These are phyloP conservation scores for Leishmania gerbilli DNA, from an alignment of 208 protist genomes.

Conservation along the genomic window DNA sequence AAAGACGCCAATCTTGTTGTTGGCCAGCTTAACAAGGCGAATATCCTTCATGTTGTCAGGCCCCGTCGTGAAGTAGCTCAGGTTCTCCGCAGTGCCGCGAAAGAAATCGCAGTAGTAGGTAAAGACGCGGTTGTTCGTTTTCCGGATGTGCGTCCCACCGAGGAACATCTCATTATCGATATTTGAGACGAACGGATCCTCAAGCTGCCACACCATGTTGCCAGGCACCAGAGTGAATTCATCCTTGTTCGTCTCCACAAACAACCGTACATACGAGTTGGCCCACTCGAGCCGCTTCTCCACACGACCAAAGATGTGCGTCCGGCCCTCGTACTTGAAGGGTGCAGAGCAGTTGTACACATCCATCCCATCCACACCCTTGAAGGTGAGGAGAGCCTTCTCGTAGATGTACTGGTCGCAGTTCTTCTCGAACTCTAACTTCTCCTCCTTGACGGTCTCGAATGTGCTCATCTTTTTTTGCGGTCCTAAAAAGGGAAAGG, in stretches of 20 bases:
- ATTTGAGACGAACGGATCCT: constrained; percentile 54
- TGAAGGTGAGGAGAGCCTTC: constrained; percentile 52
- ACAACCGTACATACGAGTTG: constrained; percentile 59
- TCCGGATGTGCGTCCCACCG: constrained; percentile 58
- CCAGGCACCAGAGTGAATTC: constrained; percentile 49
- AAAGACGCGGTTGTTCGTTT: constrained; percentile 38
- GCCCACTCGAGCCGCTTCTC: constrained; percentile 62
- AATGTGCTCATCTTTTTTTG: constrained; percentile 35
- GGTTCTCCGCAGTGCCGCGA: constrained; percentile 32
- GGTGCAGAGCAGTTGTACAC: constrained; percentile 76
- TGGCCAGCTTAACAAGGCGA: constrained; percentile 40
- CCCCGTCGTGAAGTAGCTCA: constrained; percentile 57
- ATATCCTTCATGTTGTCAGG: constrained; percentile 71
- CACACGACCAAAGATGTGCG: constrained; percentile 61
- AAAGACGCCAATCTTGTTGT: constrained; percentile 57
- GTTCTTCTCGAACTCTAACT: constrained; percentile 49
- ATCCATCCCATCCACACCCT: constrained; percentile 67
- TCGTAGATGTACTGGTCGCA: constrained; percentile 46
- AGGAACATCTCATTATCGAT: constrained; percentile 50
- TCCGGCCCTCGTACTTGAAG: constrained; percentile 51
- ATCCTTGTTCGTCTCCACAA: constrained; percentile 59
- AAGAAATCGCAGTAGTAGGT: constrained; percentile 63
- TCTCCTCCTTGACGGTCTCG: constrained; percentile 44
- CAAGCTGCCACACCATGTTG: constrained; percentile 38
- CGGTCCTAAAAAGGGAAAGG: background rate